Conservation (phyloP, 2,329 filamentous ascomycete species). For the Phialophora verrucosa region DNA sequence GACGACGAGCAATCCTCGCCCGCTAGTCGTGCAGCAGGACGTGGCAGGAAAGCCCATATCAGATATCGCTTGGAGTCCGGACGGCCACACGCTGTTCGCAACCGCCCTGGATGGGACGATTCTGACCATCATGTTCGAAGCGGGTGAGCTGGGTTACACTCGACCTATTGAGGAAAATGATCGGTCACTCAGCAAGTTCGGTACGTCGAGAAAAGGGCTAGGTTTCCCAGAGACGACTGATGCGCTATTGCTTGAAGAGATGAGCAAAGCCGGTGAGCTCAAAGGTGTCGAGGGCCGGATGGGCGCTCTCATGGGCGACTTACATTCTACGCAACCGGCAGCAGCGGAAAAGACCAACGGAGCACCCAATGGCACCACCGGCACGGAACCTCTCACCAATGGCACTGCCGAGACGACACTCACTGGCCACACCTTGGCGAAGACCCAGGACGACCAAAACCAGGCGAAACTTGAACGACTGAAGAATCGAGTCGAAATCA, state of each 20-base stretch:
- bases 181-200: slow-evolving; percentile 90
- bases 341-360: slow-evolving; percentile 10
- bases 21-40: slow-evolving; percentile 88
- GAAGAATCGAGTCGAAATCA: slow-evolving; percentile 91
- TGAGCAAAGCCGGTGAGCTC: slow-evolving; percentile 88
- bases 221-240: slow-evolving; percentile 94
- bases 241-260: slow-evolving; percentile 83
- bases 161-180: slow-evolving; percentile 87
- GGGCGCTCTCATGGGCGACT: slow-evolving; percentile 97
- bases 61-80: slow-evolving; percentile 90
- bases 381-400: slow-evolving; percentile 46
- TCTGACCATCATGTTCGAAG: slow-evolving; percentile 78
- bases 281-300: slow-evolving; percentile 91
- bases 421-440: slow-evolving; percentile 39
- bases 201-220: slow-evolving; percentile 82
- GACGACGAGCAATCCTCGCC: slow-evolving; percentile 94
- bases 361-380: slow-evolving; percentile 54
- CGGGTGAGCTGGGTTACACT: slow-evolving; percentile 87
- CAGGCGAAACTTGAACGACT: slow-evolving; percentile 68
- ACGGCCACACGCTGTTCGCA: slow-evolving; percentile 83
- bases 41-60: slow-evolving; percentile 89
- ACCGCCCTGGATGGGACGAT: slow-evolving; percentile 91
- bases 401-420: slow-evolving; percentile 40
- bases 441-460: slow-evolving; percentile 58
- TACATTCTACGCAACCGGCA: slow-evolving; percentile 58